Evolutionary conservation across 805 yeast species (phyloP), one percentile per base, ranked within the genome.

Genomic region (Myxozyma neglecta): DNA sequence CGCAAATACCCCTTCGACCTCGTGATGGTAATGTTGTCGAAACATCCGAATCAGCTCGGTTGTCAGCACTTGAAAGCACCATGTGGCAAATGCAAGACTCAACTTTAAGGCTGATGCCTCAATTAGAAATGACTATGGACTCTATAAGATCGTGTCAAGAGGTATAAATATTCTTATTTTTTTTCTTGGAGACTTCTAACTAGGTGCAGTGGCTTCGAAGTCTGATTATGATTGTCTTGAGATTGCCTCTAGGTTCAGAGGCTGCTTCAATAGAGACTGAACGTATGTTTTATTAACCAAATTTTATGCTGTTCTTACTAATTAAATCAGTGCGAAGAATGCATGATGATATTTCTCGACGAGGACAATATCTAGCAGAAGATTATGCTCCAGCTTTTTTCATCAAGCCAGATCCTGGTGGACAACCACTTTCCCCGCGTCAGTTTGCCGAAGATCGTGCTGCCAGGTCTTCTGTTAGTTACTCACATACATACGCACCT

Each of bases 11-110:
- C 4, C 18, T 56, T 11, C 48, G 13, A n/a, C 36, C 39, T 10
- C 52, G 40, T 14, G 58, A 43, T 14, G 49, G 42, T 13, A 37
- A 36, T 18, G 29, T 48, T 29, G 7, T 45, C 16, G 56, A 57
- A 11, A n/a, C 56, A 16, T n/a, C 59, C 1, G 66, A 62, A 2
- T 24, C 58, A 9, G 24, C 47, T 32, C 60, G 66, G 14, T 37
- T 62, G 6, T 43, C 58, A 1, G 37, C 46, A 18, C 35, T 63
- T 16, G 67, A 63, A 45, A 40, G 50, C 24, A 47, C 57, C 11
- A 53, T 63, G 57, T 63, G 67, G 67, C 67, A 63, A 20, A 39
- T 63, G n/a, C 66, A 63, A 37, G 67, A 61, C 32, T 52, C 67
- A 16, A 51, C 61, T 43, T 16, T 55, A 16, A 44, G 67, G 14